Conservation (phyloP, 371 early-diverging fungal species). For the Saksenaea oblongispora region DNA sequence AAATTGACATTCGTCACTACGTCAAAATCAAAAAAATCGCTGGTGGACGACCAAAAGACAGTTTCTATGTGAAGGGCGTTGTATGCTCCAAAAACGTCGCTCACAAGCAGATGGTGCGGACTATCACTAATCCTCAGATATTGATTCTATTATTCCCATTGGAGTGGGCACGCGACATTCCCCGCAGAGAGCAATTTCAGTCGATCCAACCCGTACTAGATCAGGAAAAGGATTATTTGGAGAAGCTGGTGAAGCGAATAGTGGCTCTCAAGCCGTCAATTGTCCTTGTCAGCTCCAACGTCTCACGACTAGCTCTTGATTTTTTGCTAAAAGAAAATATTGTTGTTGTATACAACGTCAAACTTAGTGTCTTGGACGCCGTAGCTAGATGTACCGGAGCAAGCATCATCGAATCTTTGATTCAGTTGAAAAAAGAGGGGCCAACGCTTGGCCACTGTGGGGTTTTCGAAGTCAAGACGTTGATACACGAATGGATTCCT, state of each 20-base stretch:
- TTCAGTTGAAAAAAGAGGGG: constrained; percentile 65
- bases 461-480: constrained; percentile 73
- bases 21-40: constrained; percentile 93
- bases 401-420: constrained; percentile 77
- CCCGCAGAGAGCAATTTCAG: constrained; percentile 67
- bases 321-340: constrained; percentile 76
- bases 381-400: constrained; percentile 86
- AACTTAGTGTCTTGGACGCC: constrained; percentile 74
- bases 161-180: constrained; percentile 79
- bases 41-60: constrained; percentile 78
- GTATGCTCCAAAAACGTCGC: constrained; percentile 88
- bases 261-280: constrained; percentile 74
- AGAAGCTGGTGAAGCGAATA: constrained; percentile 76
- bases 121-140: constrained; percentile 71
- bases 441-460: constrained; percentile 79
- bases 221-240: constrained; percentile 80
- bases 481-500: constrained; percentile 73
- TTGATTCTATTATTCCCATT: constrained; percentile 85
- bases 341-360: constrained; percentile 81
- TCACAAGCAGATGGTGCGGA: constrained; percentile 84
- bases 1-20: constrained; percentile 85
- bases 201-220: constrained; percentile 76
- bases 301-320: constrained; percentile 82
- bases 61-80: constrained; percentile 78
- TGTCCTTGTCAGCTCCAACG: constrained; percentile 76